Percentiles rank a stretch among this genome's conserved stretches.
These are phyloP conservation scores for Curvularia sp. DNA, from an alignment of 2,329 filamentous ascomycete species.

Conservation along the genomic window DNA sequence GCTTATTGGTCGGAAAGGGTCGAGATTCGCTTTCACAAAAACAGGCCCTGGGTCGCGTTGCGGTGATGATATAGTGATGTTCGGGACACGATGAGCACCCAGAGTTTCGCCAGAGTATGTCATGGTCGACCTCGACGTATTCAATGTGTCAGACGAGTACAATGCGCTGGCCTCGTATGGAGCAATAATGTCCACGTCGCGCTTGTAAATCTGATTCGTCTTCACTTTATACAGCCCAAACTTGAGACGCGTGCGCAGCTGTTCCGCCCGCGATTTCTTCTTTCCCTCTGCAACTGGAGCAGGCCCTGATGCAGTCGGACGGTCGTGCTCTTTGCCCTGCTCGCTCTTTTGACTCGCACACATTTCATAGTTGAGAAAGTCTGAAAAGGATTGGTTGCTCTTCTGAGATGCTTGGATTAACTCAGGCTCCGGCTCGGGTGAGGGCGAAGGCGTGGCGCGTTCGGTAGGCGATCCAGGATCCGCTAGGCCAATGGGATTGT, in stretches of 20 bases:
- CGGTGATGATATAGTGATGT: constrained; percentile 42
- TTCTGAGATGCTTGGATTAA: constrained; percentile 36
- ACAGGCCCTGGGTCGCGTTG: constrained; percentile 30
- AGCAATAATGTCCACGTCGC: constrained; percentile 63
- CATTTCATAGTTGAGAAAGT: constrained; percentile 56
- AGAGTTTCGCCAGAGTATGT: constrained; percentile 24
- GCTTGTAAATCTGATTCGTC: constrained; percentile 73
- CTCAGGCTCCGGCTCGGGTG: constrained; percentile 23
- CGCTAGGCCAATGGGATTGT: constrained; percentile 36
- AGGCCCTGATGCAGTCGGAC: constrained; percentile 13
- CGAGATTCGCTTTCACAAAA: constrained; percentile 42
- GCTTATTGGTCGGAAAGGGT: constrained; percentile 40
- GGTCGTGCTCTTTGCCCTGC: constrained; percentile 17
- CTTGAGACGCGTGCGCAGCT: constrained; percentile 70
- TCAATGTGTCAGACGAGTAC: constrained; percentile 23
- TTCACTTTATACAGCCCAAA: constrained; percentile 77
- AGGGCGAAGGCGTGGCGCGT: constrained; percentile 41
- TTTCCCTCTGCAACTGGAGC: constrained; percentile 17
- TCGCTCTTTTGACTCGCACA: constrained; percentile 51
- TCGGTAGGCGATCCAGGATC: constrained; percentile 46
- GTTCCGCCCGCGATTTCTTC: constrained; percentile 65
- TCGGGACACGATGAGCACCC: constrained; percentile 28
- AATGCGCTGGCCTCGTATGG: constrained; percentile 35
- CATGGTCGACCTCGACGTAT: constrained; percentile 32
- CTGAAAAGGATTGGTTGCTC: constrained; percentile 55